Evolutionary conservation across 2,329 filamentous ascomycete genomes (phyloP).

Genomic region (Thelonectria blattea): DNA sequence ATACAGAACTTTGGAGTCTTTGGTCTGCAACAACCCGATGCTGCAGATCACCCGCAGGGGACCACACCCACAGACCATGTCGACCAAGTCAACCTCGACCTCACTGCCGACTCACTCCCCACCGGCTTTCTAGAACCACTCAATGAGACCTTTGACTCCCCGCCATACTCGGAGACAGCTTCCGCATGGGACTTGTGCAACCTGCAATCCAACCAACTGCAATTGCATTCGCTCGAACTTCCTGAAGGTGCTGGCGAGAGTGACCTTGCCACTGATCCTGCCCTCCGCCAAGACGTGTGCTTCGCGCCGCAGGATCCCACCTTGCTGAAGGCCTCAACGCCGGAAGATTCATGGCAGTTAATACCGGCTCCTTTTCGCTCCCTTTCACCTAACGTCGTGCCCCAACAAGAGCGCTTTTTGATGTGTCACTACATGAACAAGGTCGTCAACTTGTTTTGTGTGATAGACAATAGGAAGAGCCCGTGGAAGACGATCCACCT

Average conservation of each 20-base stretch:
- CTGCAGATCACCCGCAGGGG: neutral
- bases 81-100: neutral
- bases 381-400: slow-evolving; percentile 3
- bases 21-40: neutral
- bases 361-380: slow-evolving; percentile 3
- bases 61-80: neutral
- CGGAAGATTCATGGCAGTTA: neutral
- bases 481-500: slow-evolving; percentile 39
- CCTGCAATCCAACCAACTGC: slow-evolving; percentile 10
- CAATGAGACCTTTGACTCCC: slow-evolving; percentile 15
- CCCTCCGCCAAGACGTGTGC: neutral
- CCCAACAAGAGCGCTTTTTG: slow-evolving; percentile 30
- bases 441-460: slow-evolving; percentile 36
- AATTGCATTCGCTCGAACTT: neutral
- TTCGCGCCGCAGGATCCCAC: neutral
- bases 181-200: slow-evolving; percentile 23
- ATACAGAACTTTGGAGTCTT: slow-evolving; percentile 25
- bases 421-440: slow-evolving; percentile 34
- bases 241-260: neutral
- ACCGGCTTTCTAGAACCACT: neutral
- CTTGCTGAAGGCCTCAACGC: neutral
- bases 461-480: slow-evolving; percentile 37
- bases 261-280: neutral
- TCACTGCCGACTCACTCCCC: neutral
- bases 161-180: slow-evolving; percentile 19